Evolutionary conservation across 179 eudicot genomes (phyloP).

Genomic region (Spergularia azorica): DNA sequence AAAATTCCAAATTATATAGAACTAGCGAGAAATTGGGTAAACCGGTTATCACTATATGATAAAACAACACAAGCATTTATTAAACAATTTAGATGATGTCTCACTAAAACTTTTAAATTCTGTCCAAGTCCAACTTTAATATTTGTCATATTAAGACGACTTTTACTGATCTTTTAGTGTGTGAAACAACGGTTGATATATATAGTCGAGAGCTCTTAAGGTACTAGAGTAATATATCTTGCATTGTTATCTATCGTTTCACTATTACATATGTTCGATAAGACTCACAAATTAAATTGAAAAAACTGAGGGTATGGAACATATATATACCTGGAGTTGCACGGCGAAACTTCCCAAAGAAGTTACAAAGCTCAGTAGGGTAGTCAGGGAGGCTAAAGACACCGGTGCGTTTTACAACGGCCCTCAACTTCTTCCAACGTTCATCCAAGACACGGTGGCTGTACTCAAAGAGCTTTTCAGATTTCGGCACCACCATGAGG

Average conservation of each 20-base stretch:
- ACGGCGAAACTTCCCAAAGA: conserved; percentile 32
- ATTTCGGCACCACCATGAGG: neutral
- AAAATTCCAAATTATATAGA: neutral
- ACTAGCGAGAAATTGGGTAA: neutral
- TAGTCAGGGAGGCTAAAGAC: conserved; percentile 41
- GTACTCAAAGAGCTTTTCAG: conserved; percentile 33
- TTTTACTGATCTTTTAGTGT: too few species aligned
- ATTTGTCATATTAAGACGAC: too few species aligned
- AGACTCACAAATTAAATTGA: too few species aligned
- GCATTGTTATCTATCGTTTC: too few species aligned
- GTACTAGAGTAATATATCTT: too few species aligned
- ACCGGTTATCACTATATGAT: neutral
- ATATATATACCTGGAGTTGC: conserved; percentile 50
- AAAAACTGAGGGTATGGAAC: too few species aligned
- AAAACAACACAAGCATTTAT: neutral
- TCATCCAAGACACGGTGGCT: conserved; percentile 38
- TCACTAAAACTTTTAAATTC: too few species aligned
- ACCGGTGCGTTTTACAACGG: conserved; percentile 27
- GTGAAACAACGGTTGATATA: too few species aligned
- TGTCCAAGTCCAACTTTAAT: too few species aligned
- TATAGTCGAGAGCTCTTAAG: too few species aligned
- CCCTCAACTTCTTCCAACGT: conserved; percentile 56
- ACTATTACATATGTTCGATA: too few species aligned
- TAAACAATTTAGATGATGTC: too few species aligned
- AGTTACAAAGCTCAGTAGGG: conserved; percentile 45